Evolutionary conservation across 2,329 filamentous ascomycete species (phyloP), one percentile per base, ranked within the genome.

Genomic region (Lecanicillium sp.): DNA sequence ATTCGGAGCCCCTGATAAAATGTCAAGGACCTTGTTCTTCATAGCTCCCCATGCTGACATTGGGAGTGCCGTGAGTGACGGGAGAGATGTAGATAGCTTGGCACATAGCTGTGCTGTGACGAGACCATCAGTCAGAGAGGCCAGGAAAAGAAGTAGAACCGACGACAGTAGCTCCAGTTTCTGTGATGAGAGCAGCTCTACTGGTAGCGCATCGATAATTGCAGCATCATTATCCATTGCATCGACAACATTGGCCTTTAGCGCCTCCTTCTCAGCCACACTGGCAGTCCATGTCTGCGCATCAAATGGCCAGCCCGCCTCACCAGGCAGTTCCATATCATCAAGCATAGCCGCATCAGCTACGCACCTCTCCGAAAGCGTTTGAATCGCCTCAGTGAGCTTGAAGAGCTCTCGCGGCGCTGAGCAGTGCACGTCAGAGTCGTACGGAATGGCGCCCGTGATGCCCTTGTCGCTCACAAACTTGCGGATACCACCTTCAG

Each of bases 321-420:
- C 68, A 13, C 61, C 59, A 0, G 77, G 75, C 2, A 78, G 55
- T 16, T 60, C 54, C 40, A 64, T 63, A 9, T 71, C 65, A 19
- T 75, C 70, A 2, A 82, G 59, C 70, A 82, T 81, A 38, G 73
- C 73, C 44, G 74, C 71, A 35, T 82, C 78, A 1, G 78, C 78
- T 7, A 74, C 56, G 18, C 65, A 69, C 15, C 75, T 67, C 47
- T 78, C 76, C 3, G 67, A 68, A 29, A 78, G 60, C 6, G 58
- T 67, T 50, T 76, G 75, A 13, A 95, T 72, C 9, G 80, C 77
- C 57, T 95, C 86, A 5, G 88, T 95, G 52, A 98, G 74, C 54
- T 82, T 81, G 62, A 95, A 94, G 8, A 96, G 70, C 58, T 95
- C 90, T 44, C 85, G 80, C 1, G 92, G 90, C 2, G 88, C 88